Base-by-base conservation (phyloP, 176 grass and related monocot species). In the Oryza glumipatula region DNA sequence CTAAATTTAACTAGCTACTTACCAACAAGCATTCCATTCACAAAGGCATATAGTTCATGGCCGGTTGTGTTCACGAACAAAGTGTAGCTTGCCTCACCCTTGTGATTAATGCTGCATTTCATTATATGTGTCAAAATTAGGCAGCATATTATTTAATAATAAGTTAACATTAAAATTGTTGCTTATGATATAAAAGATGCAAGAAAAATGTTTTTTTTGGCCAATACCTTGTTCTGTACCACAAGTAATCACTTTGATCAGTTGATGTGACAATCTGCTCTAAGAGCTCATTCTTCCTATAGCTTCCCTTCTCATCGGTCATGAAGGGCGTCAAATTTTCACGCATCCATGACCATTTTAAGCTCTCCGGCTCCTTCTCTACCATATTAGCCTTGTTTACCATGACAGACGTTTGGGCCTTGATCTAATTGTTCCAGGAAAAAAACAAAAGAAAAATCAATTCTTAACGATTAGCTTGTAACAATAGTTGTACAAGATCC, bases 211-310 rank as follows among this genome's bases (percentile, higher is more conserved):
- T 38, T 38, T 38, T 38, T 38, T 38, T 32, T 32, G 41, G 3
- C 6, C 47, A 32, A 41, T 88, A 90, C 94, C 90, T 93, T 56
- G 95, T 97, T 49, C 80, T 88, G 68, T 97, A 97, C 92, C 95
- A 97, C 35, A 97, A 64, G 84, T 97, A 97, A 63, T 97, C 95
- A 41, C 92, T 97, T 78, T 89, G 84, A 69, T 94, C 95, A 22
- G 80, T 19, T 3, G 81, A 76, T 1, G 90, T 84, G 9, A 49
- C 56, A 47, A 90, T 90, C 83, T 90, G 88, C 35, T 90, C 88
- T 9, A 90, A 12, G 19, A 86, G 83, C 66, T 73, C 22, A 16
- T 52, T 22, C 66, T 70, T 71, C 21, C 45, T 82, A 17, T 86
- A 86, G 79, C 15, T 82, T 4, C 83, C 79, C 44, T 30, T 79